These are phyloP conservation scores for Brettanomyces bruxellensis DNA, from an alignment of 805 yeast genomes.

Conservation along the genomic window DNA sequence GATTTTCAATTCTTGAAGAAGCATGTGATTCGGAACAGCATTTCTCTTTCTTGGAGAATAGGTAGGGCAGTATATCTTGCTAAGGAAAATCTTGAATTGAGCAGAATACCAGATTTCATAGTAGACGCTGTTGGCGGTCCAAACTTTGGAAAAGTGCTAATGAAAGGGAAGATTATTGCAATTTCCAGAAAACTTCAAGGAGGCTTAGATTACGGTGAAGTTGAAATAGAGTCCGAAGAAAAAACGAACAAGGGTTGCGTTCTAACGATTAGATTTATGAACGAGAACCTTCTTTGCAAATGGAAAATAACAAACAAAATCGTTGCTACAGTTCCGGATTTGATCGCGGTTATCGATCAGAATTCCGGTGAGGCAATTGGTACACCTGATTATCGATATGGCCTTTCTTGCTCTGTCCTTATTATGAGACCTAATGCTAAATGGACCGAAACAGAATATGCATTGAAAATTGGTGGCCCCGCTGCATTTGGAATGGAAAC, in stretches of 20 bases:
- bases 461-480: conserved; percentile 34
- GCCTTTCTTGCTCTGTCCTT: conserved; percentile 33
- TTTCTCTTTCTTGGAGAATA: conserved; percentile 38
- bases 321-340: conserved; percentile 30
- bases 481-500: conserved; percentile 26
- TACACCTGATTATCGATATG: conserved; percentile 39
- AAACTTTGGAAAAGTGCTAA: conserved; percentile 23
- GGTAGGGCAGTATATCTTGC: conserved; percentile 36
- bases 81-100: conserved; percentile 28
- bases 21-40: conserved; percentile 18
- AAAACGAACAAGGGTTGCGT: conserved; percentile 11
- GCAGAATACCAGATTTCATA: conserved; percentile 25
- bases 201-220: conserved; percentile 38
- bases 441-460: conserved; percentile 29
- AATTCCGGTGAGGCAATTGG: conserved; percentile 39
- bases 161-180: conserved; percentile 34
- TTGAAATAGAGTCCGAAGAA: conserved; percentile 18
- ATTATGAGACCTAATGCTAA: conserved; percentile 29
- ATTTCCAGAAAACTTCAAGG: conserved; percentile 32
- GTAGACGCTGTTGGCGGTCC: conserved; percentile 27
- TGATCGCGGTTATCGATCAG: conserved; percentile 32
- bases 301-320: conserved; percentile 9
- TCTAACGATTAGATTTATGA: conserved; percentile 36
- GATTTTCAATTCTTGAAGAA: conserved; percentile 8
- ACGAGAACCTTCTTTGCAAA: conserved; percentile 34